Evolutionary conservation across 305 asterid species (phyloP).

Genomic region (Fraxinus paxiana): DNA sequence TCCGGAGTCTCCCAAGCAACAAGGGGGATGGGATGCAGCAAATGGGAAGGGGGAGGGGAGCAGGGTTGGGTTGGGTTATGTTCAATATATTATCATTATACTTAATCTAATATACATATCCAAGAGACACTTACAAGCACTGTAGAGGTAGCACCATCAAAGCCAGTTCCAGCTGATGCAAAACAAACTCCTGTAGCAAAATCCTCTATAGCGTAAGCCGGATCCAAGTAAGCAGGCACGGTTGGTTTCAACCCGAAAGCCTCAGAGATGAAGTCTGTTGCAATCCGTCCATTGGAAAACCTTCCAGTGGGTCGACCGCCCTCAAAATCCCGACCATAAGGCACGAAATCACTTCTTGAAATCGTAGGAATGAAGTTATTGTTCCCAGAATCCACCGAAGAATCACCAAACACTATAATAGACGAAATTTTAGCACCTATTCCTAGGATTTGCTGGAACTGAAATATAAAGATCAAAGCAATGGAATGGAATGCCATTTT

Average conservation of each 20-base stretch:
- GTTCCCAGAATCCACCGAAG: slow-evolving; percentile 77
- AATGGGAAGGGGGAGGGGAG: not conserved
- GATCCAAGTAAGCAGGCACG: slow-evolving; percentile 69
- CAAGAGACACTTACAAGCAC: slow-evolving; percentile 45
- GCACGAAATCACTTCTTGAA: slow-evolving; percentile 61
- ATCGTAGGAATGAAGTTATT: slow-evolving; percentile 58
- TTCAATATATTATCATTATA: not conserved
- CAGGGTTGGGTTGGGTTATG: not conserved
- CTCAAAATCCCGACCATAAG: slow-evolving; percentile 65
- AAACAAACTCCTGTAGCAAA: slow-evolving; percentile 71
- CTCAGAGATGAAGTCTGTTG: slow-evolving; percentile 65
- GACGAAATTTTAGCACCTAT: slow-evolving; percentile 45
- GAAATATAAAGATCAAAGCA: slow-evolving; percentile 19
- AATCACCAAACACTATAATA: slow-evolving; percentile 73
- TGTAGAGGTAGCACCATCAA: slow-evolving; percentile 50
- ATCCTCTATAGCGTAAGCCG: slow-evolving; percentile 50
- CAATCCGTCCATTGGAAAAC: slow-evolving; percentile 64
- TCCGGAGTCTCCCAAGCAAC: not conserved
- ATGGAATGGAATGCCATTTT: slow-evolving; percentile 14
- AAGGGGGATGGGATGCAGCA: not conserved
- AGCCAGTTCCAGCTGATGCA: slow-evolving; percentile 91
- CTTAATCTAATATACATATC: not conserved
- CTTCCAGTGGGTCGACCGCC: slow-evolving; percentile 60
- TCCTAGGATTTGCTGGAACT: slow-evolving; percentile 8
- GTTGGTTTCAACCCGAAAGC: slow-evolving; percentile 51